These are phyloP conservation scores for Tetrahymena malaccensis DNA, from an alignment of 73 alveolate species.

Conservation along the genomic window DNA sequence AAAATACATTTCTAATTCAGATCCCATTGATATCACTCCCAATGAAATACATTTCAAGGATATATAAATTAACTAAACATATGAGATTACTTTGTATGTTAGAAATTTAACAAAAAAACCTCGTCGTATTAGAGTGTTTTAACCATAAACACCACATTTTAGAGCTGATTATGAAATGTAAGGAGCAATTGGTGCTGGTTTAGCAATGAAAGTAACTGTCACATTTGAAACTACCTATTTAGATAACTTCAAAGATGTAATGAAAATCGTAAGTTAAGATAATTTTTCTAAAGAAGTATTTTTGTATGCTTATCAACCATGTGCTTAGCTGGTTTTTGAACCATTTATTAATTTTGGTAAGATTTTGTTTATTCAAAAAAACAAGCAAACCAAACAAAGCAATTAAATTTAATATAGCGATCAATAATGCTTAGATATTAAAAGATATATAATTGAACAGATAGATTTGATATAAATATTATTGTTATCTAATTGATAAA, in stretches of 20 bases:
- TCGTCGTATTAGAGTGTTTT: constrained; percentile 78
- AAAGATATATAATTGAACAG: too few species aligned
- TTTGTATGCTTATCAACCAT: constrained; percentile 91
- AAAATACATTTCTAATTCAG: background rate
- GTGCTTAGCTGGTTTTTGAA: constrained; percentile 93
- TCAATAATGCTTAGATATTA: too few species aligned
- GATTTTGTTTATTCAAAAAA: background rate
- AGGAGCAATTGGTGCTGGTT: constrained; percentile 88
- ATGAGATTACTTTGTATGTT: background rate
- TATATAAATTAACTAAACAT: background rate
- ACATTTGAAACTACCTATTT: constrained; percentile 78
- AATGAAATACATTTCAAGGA: background rate
- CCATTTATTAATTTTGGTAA: constrained; percentile 83
- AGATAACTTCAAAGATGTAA: constrained; percentile 83
- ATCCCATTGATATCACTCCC: background rate
- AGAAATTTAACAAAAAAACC: constrained; percentile 76
- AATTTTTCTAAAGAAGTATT: constrained; percentile 75
- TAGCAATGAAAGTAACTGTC: constrained; percentile 80
- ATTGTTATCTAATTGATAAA: too few species aligned
- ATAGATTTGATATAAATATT: too few species aligned
- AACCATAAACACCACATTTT: constrained; percentile 80
- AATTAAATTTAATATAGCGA: too few species aligned
- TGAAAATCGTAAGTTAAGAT: constrained; percentile 78
- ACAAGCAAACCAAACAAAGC: too few species aligned
- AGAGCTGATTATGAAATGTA: constrained; percentile 65